These are phyloP conservation scores for Phytophthora aleatoria DNA, from an alignment of 352 stramenopile species.

Conservation along the genomic window DNA sequence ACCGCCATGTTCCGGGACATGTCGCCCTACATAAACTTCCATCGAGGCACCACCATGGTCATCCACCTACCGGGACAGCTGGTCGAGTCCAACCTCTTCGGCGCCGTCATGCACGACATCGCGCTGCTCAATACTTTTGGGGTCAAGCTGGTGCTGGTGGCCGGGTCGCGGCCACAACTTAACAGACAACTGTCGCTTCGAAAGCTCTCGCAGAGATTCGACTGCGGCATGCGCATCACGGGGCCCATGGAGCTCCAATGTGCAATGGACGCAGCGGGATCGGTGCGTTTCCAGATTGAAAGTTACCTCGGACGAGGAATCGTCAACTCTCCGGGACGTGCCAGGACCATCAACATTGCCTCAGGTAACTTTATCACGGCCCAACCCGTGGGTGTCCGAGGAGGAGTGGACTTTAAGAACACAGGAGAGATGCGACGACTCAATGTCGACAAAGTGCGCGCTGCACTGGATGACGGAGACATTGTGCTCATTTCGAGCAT, in stretches of 20 bases:
- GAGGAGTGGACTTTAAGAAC: conserved; percentile 90
- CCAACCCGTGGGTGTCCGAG: conserved; percentile 86
- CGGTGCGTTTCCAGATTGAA: conserved; percentile 90
- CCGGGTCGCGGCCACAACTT: conserved; percentile 95
- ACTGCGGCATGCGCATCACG: conserved; percentile 91
- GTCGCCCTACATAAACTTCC: conserved; percentile 98
- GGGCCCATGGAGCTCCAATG: conserved; percentile 91
- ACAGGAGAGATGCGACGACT: conserved; percentile 94
- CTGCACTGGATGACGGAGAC: conserved; percentile 93
- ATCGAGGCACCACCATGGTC: conserved; percentile 94
- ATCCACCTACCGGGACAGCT: conserved; percentile 96
- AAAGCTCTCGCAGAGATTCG: conserved; percentile 74
- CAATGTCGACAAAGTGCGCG: conserved; percentile 91
- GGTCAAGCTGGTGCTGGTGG: conserved; percentile 94
- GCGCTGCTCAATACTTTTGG: conserved; percentile 95
- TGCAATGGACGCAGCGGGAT: conserved; percentile 95
- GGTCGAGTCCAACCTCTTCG: conserved; percentile 92
- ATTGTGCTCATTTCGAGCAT: conserved; percentile 97
- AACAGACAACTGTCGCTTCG: conserved; percentile 87
- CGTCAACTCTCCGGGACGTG: conserved; percentile 77
- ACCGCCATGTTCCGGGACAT: conserved; percentile 95
- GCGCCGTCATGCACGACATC: conserved; percentile 95
- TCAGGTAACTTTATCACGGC: conserved; percentile 98
- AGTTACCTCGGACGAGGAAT: conserved; percentile 84
- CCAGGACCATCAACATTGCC: conserved; percentile 90